Conservation (phyloP, 345 rosid species). For the Sisymbrium altissimum region DNA sequence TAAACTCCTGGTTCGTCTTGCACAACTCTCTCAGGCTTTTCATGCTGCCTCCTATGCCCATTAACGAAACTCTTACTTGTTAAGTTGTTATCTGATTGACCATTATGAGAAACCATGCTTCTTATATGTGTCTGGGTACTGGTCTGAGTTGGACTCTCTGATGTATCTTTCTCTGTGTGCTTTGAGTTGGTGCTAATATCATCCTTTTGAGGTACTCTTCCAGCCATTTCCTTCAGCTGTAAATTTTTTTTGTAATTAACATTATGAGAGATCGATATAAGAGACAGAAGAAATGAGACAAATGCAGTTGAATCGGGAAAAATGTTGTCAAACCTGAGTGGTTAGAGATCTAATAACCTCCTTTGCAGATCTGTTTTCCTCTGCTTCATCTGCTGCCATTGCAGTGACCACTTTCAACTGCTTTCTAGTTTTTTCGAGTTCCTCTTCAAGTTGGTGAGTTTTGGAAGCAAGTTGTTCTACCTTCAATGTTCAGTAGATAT, state of each 20-base stretch:
- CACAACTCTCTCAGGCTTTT: conserved; percentile 52
- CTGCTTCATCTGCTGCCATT: conserved; percentile 82
- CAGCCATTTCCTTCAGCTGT: conserved; percentile 73
- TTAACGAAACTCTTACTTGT: conserved; percentile 35
- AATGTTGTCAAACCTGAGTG: conserved; percentile 53
- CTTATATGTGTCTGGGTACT: conserved; percentile 34
- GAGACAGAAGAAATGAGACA: neutral
- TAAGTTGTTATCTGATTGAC: conserved; percentile 36
- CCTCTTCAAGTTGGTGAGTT: conserved; percentile 62
- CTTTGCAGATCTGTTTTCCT: conserved; percentile 75
- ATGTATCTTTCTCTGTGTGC: conserved; percentile 25
- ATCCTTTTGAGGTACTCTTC: conserved; percentile 41
- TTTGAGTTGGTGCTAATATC: conserved; percentile 31
- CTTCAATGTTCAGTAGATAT: conserved; percentile 38
- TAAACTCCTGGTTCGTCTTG: conserved; percentile 86
- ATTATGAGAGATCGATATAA: neutral
- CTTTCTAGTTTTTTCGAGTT: conserved; percentile 59
- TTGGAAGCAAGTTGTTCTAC: conserved; percentile 65
- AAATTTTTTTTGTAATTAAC: too few relatives aligned
- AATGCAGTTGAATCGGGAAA: neutral
- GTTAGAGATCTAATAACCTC: conserved; percentile 75
- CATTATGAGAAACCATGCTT: conserved; percentile 37
- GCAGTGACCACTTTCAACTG: conserved; percentile 66
- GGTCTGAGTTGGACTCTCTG: conserved; percentile 14
- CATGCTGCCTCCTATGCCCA: conserved; percentile 46